A percentile compares a stretch with the other conserved stretches of the same genome.
Evolutionary conservation across 306 rosid genomes (phyloP).

Genomic region (Inga oerstediana): DNA sequence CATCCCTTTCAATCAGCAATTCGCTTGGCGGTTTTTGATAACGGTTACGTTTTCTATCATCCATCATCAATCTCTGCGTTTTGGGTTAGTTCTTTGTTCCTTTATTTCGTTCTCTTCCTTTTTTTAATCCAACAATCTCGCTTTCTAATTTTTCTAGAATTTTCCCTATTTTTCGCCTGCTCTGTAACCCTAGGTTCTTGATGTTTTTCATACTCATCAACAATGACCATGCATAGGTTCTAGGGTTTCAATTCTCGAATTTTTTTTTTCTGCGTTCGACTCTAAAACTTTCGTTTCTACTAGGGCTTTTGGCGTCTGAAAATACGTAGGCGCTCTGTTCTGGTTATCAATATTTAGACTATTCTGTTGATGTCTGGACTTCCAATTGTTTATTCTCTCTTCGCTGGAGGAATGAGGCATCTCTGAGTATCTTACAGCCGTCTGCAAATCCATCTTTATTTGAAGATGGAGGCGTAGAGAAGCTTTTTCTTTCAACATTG

Average conservation of each 20-base stretch:
- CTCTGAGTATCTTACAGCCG: constrained; percentile 43
- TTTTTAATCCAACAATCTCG: background rate
- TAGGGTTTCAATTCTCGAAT: constrained; percentile 53
- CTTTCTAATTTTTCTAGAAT: constrained; percentile 20
- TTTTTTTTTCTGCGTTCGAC: constrained; percentile 31
- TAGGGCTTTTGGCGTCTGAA: constrained; percentile 56
- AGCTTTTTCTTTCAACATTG: constrained; percentile 36
- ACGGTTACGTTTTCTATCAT: constrained; percentile 56
- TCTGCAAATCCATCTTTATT: constrained; percentile 52
- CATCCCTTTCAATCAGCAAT: background rate
- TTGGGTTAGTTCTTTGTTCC: constrained; percentile 61
- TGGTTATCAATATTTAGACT: constrained; percentile 30
- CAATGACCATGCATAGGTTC: background rate
- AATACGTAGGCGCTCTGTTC: constrained; percentile 40
- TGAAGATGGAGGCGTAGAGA: constrained; percentile 55
- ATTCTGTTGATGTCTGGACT: constrained; percentile 20
- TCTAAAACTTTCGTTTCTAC: constrained; percentile 31
- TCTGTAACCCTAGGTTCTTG: constrained; percentile 58
- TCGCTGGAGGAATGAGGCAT: constrained; percentile 42
- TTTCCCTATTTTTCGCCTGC: constrained; percentile 14
- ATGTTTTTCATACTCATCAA: constrained; percentile 5
- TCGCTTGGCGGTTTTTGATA: constrained; percentile 47
- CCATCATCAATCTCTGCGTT: constrained; percentile 46
- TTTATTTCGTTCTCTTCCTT: background rate
- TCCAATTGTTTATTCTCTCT: background rate